Evolutionary conservation across 2,329 filamentous ascomycete genomes (phyloP).

Genomic region (Fusarium dlaminii): DNA sequence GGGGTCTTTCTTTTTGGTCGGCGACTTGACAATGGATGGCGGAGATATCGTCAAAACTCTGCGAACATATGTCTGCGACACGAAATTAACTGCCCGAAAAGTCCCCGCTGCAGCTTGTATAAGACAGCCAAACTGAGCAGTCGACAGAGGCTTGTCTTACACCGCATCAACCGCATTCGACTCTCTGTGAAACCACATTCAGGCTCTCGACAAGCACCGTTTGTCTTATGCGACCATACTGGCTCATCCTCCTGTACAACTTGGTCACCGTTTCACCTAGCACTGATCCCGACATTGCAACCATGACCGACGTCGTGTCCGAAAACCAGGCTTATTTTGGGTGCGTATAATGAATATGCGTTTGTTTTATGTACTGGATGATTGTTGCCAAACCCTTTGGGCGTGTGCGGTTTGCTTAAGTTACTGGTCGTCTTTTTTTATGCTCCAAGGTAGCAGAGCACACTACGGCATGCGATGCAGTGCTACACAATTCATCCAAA

Average conservation of each 20-base stretch:
- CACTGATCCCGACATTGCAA: constrained; percentile 41
- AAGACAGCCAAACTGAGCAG: constrained; percentile 7
- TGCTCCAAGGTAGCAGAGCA: constrained; percentile 11
- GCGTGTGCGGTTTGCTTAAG: constrained; percentile 2
- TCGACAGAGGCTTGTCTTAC: constrained; percentile 3
- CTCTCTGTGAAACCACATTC: constrained; percentile 5
- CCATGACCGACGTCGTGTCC: constrained; percentile 47
- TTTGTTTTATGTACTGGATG: background rate
- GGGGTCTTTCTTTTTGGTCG: constrained; percentile 19
- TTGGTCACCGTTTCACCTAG: constrained; percentile 12
- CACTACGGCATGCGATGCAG: background rate
- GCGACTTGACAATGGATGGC: background rate
- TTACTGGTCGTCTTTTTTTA: background rate
- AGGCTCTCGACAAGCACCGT: constrained; percentile 3
- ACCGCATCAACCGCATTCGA: background rate
- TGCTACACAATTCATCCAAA: background rate
- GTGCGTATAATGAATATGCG: constrained; percentile 45
- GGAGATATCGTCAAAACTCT: constrained; percentile 32
- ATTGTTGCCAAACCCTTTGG: background rate
- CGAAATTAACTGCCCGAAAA: constrained; percentile 44
- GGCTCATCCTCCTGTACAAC: constrained; percentile 8
- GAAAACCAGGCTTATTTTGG: constrained; percentile 56
- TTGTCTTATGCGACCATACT: constrained; percentile 17
- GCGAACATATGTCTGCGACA: constrained; percentile 20
- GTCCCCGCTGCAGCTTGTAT: constrained; percentile 44